Base-by-base conservation (phyloP, 2,329 filamentous ascomycete species). In the Cladophialophora yegresii region DNA sequence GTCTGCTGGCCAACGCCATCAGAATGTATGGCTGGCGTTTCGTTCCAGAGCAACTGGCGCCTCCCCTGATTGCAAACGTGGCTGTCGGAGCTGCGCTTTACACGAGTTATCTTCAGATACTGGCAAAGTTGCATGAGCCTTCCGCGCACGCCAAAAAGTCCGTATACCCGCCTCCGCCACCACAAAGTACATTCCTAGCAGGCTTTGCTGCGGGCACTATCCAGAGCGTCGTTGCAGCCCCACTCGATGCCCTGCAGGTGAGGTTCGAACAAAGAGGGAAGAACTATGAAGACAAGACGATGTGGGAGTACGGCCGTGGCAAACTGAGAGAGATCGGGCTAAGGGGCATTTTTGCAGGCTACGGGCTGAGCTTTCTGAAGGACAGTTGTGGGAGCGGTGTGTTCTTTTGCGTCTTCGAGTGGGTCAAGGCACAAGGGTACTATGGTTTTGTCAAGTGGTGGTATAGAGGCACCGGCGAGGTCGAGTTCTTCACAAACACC, bases 371-470 rank as follows among this genome's bases (percentile, higher is more conserved):
- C 0, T 80, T 88, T 49, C 43, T 86, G 32, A 86, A 86, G 66
- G 86, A 89, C 71, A 80, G 83, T 1, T 77, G 87, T 40, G 86
- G 86, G 9, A 84, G 83, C 54, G 86, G 83, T 1, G 74, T 85
- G 16, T 89, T 89, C 76, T 89, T 89, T 73, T 79, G 81, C 53
- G 81, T 81, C 0, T 89, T 89, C 67, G 86, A 89, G 73, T 86
- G 82, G 33, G 77, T 88, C 71, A 89, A 89, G 71, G 81, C 82
- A 40, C 86, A 88, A 71, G 80, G 77, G 20, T 88, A 87, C 72
- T 87, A 87, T 73, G 79, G 77, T 8, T 88, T 85, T 69, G 77
- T 88, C 10, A 82, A 81, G n/a, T 78, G 78, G 64, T 86, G 83
- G 69, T 88, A 88, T 70, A 82, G 83, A 23, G 75, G 51, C 28